These are phyloP conservation scores for Quercus berberidifolia DNA, from an alignment of 306 rosid species.

Conservation along the genomic window DNA sequence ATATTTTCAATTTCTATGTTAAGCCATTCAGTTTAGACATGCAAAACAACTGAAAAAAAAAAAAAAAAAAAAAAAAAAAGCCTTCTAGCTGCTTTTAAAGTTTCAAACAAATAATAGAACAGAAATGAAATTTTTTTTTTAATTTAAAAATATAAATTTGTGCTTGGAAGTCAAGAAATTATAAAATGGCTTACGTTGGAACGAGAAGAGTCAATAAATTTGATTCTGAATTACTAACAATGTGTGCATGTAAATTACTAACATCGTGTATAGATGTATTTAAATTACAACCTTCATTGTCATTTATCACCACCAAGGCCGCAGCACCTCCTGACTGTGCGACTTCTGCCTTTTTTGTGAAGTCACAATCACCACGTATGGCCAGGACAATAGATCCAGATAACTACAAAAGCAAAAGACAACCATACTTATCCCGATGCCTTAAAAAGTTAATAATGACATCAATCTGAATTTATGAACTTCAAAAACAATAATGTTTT, in stretches of 20 bases:
- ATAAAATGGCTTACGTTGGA: background rate
- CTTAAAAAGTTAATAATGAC: background rate
- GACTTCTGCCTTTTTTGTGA: constrained; percentile 55
- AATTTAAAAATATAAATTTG: background rate
- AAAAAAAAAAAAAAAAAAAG: background rate
- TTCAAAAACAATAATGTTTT: background rate
- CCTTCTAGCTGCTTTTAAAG: background rate
- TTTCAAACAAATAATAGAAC: background rate
- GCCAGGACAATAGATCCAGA: constrained; percentile 68
- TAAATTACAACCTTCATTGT: constrained; percentile 52
- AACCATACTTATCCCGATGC: constrained; percentile 3
- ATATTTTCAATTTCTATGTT: background rate
- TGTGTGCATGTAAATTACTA: background rate
- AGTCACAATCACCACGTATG: constrained; percentile 83
- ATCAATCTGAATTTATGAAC: background rate
- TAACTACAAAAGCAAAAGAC: constrained; percentile 42
- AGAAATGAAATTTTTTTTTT: background rate
- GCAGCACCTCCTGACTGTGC: constrained; percentile 75
- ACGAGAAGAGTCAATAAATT: background rate
- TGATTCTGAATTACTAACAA: background rate
- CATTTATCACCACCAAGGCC: constrained; percentile 62
- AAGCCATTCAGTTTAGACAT: background rate
- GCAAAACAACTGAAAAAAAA: background rate
- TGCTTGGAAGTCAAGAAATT: background rate
- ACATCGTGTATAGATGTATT: constrained; percentile 9